Evolutionary conservation across 2,329 filamentous ascomycete species (phyloP), one percentile per base, ranked within the genome.

Genomic region (Onygenales sp.): DNA sequence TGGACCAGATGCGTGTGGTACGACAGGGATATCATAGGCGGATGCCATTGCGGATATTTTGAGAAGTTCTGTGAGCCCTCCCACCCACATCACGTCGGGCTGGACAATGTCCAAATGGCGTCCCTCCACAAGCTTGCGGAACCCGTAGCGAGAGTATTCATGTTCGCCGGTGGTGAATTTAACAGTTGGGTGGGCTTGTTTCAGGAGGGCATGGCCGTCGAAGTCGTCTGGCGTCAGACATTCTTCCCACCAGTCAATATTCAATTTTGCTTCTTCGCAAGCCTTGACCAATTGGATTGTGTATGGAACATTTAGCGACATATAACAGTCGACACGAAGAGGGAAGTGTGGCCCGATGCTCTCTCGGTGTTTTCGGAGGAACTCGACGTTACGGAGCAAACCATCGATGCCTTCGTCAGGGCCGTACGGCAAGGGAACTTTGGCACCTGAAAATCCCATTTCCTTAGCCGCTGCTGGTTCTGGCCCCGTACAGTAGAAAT

Each of bases 241-340:
- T 75, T 96, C 91, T 74, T 96, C 91, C 89, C 89, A 95, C 91
- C 91, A 96, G 75, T 95, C 90, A 68, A 96, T 91, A 70, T 92
- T 81, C 60, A 95, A 80, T 61, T 90, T 84, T 62, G 86, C 80
- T 65, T 84, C 87, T 56, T 88, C 81, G 66, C 86, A 89, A 50
- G 85, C 86, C 72, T 91, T 87, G 56, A 87, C 91, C 27, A 96
- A 78, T 70, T 95, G 86, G 61, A 96, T 95, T 3, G 88, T 95
- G 74, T 96, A 96, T 1, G 87, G 76, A 31, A 96, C 91, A 63
- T 91, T 95, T 64, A 96, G 76, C 61, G 87, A 91, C 91, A 96
- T 96, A 74, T 95, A 96, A 77, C 91, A 96, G 74, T 96, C 91
- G 4, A 96, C 91, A 77, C 94, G 91, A 60, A 96, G 79, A 45